Evolutionary conservation across 1,139 yeast genomes (phyloP).

Genomic region (Yamadazyma atmosphaerica): DNA sequence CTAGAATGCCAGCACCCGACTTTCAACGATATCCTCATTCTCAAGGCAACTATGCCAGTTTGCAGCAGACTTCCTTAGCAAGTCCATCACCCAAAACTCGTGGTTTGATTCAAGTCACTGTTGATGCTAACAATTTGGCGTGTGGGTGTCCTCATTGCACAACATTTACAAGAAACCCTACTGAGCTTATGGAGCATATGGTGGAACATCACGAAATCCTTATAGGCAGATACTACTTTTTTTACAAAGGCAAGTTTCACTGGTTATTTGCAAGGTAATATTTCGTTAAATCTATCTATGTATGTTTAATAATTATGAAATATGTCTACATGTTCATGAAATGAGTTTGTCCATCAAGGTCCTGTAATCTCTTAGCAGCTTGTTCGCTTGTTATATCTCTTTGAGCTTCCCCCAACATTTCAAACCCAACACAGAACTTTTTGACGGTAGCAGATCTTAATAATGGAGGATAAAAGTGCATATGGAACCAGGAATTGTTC

Average conservation of each 20-base stretch:
- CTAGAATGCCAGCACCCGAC: no score
- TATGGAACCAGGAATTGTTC: conserved; percentile 63
- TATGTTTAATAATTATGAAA: background rate
- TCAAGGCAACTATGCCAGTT: no score
- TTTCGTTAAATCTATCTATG: background rate
- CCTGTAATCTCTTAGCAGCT: conserved; percentile 61
- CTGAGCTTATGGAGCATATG: background rate
- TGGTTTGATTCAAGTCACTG: background rate
- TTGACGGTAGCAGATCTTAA: conserved; percentile 73
- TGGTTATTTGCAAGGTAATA: background rate
- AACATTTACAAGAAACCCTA: background rate
- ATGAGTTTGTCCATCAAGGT: conserved; percentile 41
- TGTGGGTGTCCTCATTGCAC: background rate
- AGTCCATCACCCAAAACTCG: no score
- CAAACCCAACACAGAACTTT: conserved; percentile 77
- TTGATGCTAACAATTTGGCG: background rate
- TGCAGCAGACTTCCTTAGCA: no score
- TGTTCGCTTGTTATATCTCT: conserved; percentile 76
- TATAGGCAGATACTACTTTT: background rate
- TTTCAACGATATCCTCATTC: no score
- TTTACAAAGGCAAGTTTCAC: background rate
- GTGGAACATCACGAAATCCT: background rate
- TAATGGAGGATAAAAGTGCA: conserved; percentile 80
- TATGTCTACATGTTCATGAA: conserved; percentile 20
- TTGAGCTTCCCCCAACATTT: conserved; percentile 78